Percentiles rank a stretch among this genome's conserved stretches.
phyloP scores from a whole-genome alignment of 2,329 filamentous ascomycete species.

The Colletotrichum simmondsii region DNA sequence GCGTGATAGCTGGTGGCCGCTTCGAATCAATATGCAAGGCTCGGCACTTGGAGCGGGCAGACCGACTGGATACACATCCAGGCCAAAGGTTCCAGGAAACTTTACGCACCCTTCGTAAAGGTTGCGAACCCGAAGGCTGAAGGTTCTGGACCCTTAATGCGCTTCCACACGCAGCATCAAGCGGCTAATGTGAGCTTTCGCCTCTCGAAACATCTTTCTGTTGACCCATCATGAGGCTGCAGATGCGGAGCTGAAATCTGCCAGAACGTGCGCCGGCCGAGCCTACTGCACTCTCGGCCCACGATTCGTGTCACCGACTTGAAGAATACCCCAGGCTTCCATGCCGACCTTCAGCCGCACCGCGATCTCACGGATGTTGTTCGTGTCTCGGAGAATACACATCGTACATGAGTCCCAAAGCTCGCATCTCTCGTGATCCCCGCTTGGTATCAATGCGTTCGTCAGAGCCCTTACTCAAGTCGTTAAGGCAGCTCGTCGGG shows the following conservation, averaged over 20 bases:
- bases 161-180: neutral
- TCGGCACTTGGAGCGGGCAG: neutral
- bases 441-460: neutral
- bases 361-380: neutral
- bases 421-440: neutral
- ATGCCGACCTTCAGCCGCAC: neutral
- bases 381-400: neutral
- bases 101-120: neutral
- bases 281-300: neutral
- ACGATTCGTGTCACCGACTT: neutral
- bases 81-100: neutral
- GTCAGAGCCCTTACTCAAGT: neutral
- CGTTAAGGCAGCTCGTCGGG: neutral
- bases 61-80: neutral
- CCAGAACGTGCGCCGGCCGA: neutral
- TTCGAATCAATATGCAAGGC: neutral
- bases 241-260: neutral
- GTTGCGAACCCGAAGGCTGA: neutral
- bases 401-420: neutral
- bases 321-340: neutral
- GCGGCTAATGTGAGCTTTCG: neutral
- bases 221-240: neutral
- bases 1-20: neutral
- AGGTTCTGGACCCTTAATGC: neutral
- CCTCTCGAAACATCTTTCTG: neutral